A percentile compares a stretch with the other conserved stretches of the same genome.
Conservation (phyloP, 768 basidiomycete species). For the Clathrus columnatus region DNA sequence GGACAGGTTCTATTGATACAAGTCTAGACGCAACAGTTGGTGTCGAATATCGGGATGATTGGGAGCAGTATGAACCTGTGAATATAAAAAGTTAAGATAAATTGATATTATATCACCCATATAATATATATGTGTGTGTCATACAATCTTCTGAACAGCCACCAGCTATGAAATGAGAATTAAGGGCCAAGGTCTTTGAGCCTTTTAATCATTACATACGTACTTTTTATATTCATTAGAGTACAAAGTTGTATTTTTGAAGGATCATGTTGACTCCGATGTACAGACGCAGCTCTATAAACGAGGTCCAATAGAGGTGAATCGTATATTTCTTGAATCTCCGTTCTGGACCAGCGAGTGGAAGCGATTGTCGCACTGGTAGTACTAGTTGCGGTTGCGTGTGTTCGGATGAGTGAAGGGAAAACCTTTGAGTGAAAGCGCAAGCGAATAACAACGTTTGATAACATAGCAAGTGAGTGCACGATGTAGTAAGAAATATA, state of each 20-base stretch:
- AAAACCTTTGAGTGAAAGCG: constrained; percentile 15
- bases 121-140: constrained; percentile 18
- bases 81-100: constrained; percentile 7
- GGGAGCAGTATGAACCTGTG: constrained; percentile 94
- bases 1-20: constrained; percentile 83
- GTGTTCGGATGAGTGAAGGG: constrained; percentile 54
- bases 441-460: too few relatives aligned
- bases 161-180: constrained; percentile 49
- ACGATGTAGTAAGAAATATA: background rate
- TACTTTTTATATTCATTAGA: constrained; percentile 97
- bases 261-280: constrained; percentile 81
- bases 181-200: constrained; percentile 8
- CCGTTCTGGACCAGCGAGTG: constrained; percentile 64
- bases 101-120: background rate
- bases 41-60: constrained; percentile 89
- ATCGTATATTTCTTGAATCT: constrained; percentile 83
- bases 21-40: constrained; percentile 82
- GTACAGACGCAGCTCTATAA: constrained; percentile 76
- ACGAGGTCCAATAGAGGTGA: constrained; percentile 81
- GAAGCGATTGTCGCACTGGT: constrained; percentile 20
- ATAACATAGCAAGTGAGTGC: background rate
- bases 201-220: constrained; percentile 23
- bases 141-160: constrained; percentile 94
- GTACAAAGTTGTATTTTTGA: constrained; percentile 92
- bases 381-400: constrained; percentile 27